Base-by-base conservation (phyloP, 2,329 filamentous ascomycete species). In the Blastomyces parvus region DNA sequence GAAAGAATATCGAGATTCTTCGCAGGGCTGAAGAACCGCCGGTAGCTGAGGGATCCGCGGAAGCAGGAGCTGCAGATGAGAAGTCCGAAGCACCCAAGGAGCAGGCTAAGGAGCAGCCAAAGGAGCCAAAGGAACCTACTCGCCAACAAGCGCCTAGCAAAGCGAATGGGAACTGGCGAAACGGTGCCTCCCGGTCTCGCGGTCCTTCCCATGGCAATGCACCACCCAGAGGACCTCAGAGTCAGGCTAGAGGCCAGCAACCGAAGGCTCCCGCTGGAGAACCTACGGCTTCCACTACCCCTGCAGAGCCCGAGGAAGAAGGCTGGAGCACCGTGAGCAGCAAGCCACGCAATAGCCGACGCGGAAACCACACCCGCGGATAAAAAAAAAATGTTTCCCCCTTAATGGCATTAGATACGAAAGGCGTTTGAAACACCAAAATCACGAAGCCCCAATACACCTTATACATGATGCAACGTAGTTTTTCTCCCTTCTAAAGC, bases 1-100 rank as follows among this genome's bases (percentile, higher is more conserved):
- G 77, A 33, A 77, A 78, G 48, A 82, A 78, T 69, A 82, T 81
- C 67, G 84, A 85, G 69, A 81, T 85, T 68, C 77, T 85, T 65
- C 81, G 79, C 69, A 78, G 81, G 68, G 76, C 76, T 65, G 77
- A 71, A 22, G 74, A 77, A 56, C 77, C 80, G 56, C 76, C 77
- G 48, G 68, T 77, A 50, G 77, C 81, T 50, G 80, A 83, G 66
- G 77, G 79, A 40, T 75, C 76, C 44, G 78, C 80, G 61, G 74
- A 78, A 30, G 77, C 66, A 50, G 33, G 19, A 25, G n/a, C 55
- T 40, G 11, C 55, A 13, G 25, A 14, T 36, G 55, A 42, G n/a
- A 67, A 71, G 52, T 62, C 61, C 36, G 65, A 64, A 22, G 62
- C 63, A 22, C 67, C 66, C 8, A 55, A 66, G 69, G 62, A 64